Evolutionary conservation across 2,329 filamentous ascomycete genomes (phyloP), one percentile per base, ranked within the genome.

Genomic region (Colletotrichum cuscutae): DNA sequence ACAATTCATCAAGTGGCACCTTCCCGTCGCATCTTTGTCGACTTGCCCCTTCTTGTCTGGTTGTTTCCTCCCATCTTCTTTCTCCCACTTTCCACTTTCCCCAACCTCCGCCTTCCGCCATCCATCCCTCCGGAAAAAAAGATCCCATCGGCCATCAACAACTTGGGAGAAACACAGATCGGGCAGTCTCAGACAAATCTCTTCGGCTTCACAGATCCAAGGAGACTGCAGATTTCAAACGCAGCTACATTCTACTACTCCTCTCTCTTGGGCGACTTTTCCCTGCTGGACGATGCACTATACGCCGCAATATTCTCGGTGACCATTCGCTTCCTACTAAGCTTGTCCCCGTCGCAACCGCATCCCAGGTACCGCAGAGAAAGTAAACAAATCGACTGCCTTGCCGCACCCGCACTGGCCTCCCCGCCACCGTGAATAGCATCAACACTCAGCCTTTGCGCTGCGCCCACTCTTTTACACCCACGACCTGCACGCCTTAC

Each of bases 401-500:
- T 42, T 19, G 19, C 57, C 60, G 52, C 57, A 30, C 53, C 53
- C 26, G 28, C 46, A 42, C 32, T 63, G 19, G 57, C 26, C 52
- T 70, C 65, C 67, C 65, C 46, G 46, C 63, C 15, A 32, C 66
- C 30, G 64, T 53, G 71, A 75, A 74, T 67, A 75, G 66, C 66
- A 71, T 74, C 71, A 65, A 61, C 53, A 63, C 13, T 12, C 72
- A 54, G 72, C 72, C 32, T 35, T 66, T 66, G 68, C 64, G 72
- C 68, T 62, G 57, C 61, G 49, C 68, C 67, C 67, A 24, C 61
- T 71, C 60, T 62, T 70, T 13, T 15, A 57, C 52, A 11, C 26
- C 30, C 49, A 65, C 63, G 24, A 26, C 52, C 42, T 49, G 42
- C 42, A 49, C 42, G 42, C 42, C 42, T 49, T 49, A 22, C 19